Percentiles rank a stretch among this genome's conserved stretches.
Conservation (phyloP, 148 eudicot species). For the Heliamphora exappendiculata region DNA sequence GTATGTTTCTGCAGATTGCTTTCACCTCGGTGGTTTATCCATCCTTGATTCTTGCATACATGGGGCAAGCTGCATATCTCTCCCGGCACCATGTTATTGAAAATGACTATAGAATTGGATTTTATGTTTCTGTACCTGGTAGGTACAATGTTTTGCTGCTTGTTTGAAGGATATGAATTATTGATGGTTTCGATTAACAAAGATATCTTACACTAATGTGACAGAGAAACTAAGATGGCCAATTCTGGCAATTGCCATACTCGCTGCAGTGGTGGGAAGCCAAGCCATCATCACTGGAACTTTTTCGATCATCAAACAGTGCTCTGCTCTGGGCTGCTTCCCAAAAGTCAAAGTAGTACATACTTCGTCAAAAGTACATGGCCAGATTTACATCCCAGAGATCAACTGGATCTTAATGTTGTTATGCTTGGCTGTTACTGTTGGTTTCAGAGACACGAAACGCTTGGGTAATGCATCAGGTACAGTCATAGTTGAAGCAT, state of each 20-base stretch:
- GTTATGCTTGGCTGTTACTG: constrained; percentile 79
- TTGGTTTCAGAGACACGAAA: constrained; percentile 88
- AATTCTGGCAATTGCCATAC: constrained; percentile 74
- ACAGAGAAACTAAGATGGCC: constrained; percentile 91
- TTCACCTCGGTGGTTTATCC: constrained; percentile 83
- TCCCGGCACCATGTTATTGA: constrained; percentile 62
- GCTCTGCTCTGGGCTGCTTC: constrained; percentile 85
- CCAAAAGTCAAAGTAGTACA: constrained; percentile 87
- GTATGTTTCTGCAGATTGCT: constrained; percentile 51
- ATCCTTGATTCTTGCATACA: constrained; percentile 84
- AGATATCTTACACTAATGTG: neutral
- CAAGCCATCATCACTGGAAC: constrained; percentile 98
- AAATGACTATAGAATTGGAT: constrained; percentile 54
- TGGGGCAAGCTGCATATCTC: constrained; percentile 99
- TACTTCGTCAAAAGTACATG: constrained; percentile 80
- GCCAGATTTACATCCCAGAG: constrained; percentile 94
- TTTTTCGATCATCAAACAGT: constrained; percentile 92
- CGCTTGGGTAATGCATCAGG: constrained; percentile 95
- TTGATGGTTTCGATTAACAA: neutral
- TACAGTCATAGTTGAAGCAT: constrained; percentile 16
- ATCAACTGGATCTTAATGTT: constrained; percentile 89
- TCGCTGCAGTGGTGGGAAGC: constrained; percentile 96
- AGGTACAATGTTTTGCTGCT: constrained; percentile 8
- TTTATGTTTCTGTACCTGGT: constrained; percentile 97
- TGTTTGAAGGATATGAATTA: neutral